Evolutionary conservation across 164 flowering plant species (phyloP), one percentile per base, ranked within the genome.

Genomic region (Warburgia ugandensis): DNA sequence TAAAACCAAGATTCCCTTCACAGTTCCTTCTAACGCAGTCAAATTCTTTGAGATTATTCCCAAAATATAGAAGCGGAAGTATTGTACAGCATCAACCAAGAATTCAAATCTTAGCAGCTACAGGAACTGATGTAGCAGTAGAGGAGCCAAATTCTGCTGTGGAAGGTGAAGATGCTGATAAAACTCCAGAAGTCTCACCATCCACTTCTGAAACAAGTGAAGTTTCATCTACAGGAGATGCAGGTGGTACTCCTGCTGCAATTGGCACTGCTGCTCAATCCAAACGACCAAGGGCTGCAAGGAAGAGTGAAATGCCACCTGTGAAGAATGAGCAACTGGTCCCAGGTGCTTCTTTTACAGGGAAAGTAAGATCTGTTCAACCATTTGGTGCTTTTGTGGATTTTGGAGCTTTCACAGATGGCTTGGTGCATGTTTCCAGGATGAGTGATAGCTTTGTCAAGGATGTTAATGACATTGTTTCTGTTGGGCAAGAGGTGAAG

Each of bases 371-470:
- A 54, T 77, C 99, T 17, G 73, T 92, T 59, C 96, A 82, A 65
- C 96, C 96, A 33, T 92, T 88, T 76, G 99, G 99, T 61, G 96
- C 96, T 54, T 92, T 92, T 69, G 69, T 92, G 56, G 99, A 88
- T 68, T 75, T 92, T 74, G 99, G 99, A 57, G 99, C 96, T 55
- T 92, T 82, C 69, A 77, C 95, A 14, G 95, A 92, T 68, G 99
- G 99, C 26, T 67, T 92, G 30, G 95, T 92, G 26, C 99, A 92
- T 70, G 88, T 92, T 65, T 92, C 96, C 13, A 57, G 61, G 68
- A 55, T 92, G 69, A 88, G 91, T 66, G 81, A 80, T 60, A 73
- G 79, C 72, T 92, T 68, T 76, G 95, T 92, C 20, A 86, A 86
- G 71, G 95, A 91, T 73, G 86, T 87, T 44, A 75, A 58, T 19